Conservation (phyloP, 1,284 basidiomycete genomes). For the Heimioporus punctisporus region DNA sequence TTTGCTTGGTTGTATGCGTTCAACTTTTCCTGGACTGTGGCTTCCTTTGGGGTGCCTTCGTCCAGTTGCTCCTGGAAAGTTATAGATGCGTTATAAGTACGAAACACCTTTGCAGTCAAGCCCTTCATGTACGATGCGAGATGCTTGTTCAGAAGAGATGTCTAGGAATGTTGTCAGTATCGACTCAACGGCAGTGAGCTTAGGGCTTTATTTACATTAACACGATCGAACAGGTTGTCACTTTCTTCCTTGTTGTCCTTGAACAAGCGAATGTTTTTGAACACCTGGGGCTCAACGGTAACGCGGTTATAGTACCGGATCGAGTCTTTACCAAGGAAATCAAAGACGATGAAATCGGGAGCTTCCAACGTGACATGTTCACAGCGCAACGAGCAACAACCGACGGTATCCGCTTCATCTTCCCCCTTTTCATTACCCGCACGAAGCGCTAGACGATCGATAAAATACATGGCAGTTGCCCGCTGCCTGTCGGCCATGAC, state of each 20-base stretch:
- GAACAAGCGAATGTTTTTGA: constrained; percentile 91
- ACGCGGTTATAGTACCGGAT: constrained; percentile 96
- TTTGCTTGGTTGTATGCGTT: constrained; percentile 97
- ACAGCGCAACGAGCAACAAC: constrained; percentile 94
- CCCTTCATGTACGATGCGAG: constrained; percentile 94
- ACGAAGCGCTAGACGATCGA: constrained; percentile 93
- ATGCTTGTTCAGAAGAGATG: constrained; percentile 86
- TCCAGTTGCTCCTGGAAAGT: constrained; percentile 93
- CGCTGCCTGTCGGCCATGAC: constrained; percentile 93
- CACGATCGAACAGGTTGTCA: constrained; percentile 94
- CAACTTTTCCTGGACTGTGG: constrained; percentile 88
- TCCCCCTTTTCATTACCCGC: constrained; percentile 99
- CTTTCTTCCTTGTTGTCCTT: constrained; percentile 89
- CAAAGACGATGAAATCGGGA: constrained; percentile 87
- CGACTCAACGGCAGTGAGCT: constrained; percentile 4
- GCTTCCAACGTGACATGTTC: constrained; percentile 93
- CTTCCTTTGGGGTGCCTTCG: constrained; percentile 69
- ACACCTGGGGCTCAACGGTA: constrained; percentile 84
- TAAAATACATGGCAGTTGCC: constrained; percentile 97
- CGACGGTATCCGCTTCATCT: constrained; percentile 97
- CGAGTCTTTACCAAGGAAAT: constrained; percentile 98
- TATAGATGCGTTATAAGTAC: constrained; percentile 97
- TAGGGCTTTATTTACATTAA: constrained; percentile 59
- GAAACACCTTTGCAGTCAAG: constrained; percentile 97
- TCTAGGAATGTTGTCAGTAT: constrained; percentile 50